phyloP scores from a whole-genome alignment of 2,329 filamentous ascomycete species.

The Calycina marina region DNA sequence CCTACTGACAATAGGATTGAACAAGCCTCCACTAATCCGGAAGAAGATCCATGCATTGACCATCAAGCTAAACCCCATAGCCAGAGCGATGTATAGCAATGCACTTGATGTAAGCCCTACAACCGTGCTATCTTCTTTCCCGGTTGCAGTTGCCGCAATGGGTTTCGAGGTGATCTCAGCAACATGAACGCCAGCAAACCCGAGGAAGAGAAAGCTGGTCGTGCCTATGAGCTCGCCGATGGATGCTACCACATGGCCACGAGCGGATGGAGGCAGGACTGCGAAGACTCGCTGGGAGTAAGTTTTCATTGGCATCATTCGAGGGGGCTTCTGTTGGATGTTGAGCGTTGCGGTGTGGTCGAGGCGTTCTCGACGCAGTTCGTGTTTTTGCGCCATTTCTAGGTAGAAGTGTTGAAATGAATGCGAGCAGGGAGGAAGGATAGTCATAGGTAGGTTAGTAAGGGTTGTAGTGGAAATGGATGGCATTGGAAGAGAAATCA shows the following conservation, averaged over 20 bases:
- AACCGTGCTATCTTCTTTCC: conserved; percentile 10
- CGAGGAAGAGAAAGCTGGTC: conserved; percentile 24
- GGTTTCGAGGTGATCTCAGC: conserved; percentile 15
- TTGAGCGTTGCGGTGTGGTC: neutral
- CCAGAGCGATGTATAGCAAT: conserved; percentile 19
- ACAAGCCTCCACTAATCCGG: conserved; percentile 32
- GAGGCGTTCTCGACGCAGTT: neutral
- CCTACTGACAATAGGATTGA: conserved; percentile 29
- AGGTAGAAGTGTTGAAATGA: too few relatives aligned
- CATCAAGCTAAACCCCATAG: conserved; percentile 23
- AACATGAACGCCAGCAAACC: conserved; percentile 17
- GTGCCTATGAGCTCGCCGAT: conserved; percentile 37
- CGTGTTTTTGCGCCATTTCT: neutral
- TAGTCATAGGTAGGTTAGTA: neutral
- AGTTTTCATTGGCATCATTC: conserved; percentile 11
- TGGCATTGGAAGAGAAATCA: too few relatives aligned
- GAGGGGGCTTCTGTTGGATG: conserved; percentile 3
- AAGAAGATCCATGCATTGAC: conserved; percentile 34
- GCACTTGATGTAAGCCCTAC: conserved; percentile 5
- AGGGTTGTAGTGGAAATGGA: too few relatives aligned
- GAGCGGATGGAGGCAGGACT: conserved; percentile 11
- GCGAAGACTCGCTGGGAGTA: conserved; percentile 10
- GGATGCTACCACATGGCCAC: conserved; percentile 31
- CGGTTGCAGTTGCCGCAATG: conserved; percentile 21
- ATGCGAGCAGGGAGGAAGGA: too few relatives aligned